These are phyloP conservation scores for Lentinula boryana DNA, from an alignment of 768 basidiomycete species.

Conservation along the genomic window DNA sequence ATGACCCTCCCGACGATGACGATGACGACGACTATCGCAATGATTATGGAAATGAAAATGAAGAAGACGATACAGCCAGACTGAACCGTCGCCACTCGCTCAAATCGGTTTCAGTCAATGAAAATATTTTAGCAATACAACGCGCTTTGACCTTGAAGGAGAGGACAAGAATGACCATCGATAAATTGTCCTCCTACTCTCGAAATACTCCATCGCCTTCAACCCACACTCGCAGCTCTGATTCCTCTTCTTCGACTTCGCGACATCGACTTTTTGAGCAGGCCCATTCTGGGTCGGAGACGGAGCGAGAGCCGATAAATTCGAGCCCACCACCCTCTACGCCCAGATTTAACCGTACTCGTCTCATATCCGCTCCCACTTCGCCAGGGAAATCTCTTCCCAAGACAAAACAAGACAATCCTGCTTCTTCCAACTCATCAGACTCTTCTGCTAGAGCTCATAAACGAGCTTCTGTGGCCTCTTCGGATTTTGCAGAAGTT, in stretches of 20 bases:
- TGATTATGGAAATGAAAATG: constrained; percentile 41
- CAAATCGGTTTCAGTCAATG: constrained; percentile 29
- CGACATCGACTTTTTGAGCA: constrained; percentile 23
- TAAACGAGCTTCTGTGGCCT: constrained; percentile 34
- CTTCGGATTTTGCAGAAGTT: constrained; percentile 16
- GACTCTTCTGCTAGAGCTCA: constrained; percentile 22
- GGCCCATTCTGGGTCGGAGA: constrained; percentile 68
- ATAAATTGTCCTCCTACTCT: constrained; percentile 58
- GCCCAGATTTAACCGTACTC: constrained; percentile 12
- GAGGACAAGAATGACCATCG: constrained; percentile 66
- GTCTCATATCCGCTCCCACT: constrained; percentile 9
- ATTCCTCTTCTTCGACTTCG: constrained; percentile 25
- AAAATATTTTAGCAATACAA: constrained; percentile 56
- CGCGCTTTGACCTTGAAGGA: constrained; percentile 66
- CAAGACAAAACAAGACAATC: background rate
- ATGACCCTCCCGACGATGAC: constrained; percentile 36
- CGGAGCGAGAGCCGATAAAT: constrained; percentile 60
- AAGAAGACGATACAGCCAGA: constrained; percentile 40
- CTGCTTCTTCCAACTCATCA: constrained; percentile 1
- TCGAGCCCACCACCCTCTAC: constrained; percentile 19
- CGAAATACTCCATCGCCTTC: constrained; percentile 54
- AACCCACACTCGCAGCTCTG: constrained; percentile 30
- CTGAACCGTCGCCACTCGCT: constrained; percentile 24
- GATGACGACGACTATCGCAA: constrained; percentile 39
- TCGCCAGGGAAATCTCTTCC: constrained; percentile 10